Evolutionary conservation across 177 flowering plant species (phyloP).

Genomic region (Vitis hybrid): DNA sequence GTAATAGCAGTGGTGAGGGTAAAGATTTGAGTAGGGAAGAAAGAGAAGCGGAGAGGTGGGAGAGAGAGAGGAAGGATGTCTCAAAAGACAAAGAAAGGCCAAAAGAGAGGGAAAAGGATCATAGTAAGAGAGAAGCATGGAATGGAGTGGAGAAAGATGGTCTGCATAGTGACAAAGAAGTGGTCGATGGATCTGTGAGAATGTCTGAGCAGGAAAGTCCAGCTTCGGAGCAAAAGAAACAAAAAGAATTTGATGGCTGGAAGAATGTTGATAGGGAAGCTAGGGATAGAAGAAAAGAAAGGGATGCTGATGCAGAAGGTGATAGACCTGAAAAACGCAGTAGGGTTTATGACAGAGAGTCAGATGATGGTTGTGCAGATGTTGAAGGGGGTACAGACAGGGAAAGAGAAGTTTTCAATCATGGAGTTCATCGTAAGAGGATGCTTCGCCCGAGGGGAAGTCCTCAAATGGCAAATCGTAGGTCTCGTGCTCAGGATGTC

Average conservation of each 20-base stretch:
- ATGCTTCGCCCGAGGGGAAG: constrained; percentile 87
- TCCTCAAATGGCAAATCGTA: constrained; percentile 68
- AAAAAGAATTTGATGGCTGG: constrained; percentile 61
- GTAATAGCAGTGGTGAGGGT: constrained; percentile 43
- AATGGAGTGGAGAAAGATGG: constrained; percentile 57
- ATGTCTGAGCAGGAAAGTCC: constrained; percentile 51
- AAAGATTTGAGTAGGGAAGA: constrained; percentile 67
- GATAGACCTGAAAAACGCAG: constrained; percentile 68
- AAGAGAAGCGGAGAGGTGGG: constrained; percentile 75
- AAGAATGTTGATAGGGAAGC: constrained; percentile 61
- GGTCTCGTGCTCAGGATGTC: constrained; percentile 58
- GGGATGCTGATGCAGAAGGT: constrained; percentile 66
- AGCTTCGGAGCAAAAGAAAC: constrained; percentile 54
- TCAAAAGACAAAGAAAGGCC: constrained; percentile 63
- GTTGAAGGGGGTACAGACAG: constrained; percentile 64
- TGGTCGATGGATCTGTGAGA: constrained; percentile 45
- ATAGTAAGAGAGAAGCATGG: constrained; percentile 58
- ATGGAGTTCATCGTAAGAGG: constrained; percentile 82
- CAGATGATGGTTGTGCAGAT: constrained; percentile 75
- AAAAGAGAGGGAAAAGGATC: constrained; percentile 68
- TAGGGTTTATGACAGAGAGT: constrained; percentile 60
- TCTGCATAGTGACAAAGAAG: constrained; percentile 49
- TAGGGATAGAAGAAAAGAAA: constrained; percentile 68
- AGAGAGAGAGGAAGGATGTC: constrained; percentile 66
- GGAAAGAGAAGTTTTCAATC: constrained; percentile 67